Base-by-base conservation (phyloP, 495 filamentous ascomycete genomes). In the Platismatia glauca region DNA sequence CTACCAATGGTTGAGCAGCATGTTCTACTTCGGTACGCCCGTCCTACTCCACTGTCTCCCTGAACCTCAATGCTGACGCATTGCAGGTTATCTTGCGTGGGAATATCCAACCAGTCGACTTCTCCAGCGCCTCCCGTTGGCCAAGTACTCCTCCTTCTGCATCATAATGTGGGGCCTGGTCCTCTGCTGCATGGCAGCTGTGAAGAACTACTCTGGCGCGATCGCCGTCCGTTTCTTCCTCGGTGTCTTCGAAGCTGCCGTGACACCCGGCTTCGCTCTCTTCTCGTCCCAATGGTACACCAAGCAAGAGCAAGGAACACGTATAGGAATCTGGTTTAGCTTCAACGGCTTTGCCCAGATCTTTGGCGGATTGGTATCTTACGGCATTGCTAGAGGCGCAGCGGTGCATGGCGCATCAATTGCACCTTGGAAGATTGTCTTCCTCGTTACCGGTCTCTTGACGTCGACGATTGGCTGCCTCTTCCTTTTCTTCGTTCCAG, bases 221-320 rank as follows among this genome's bases (percentile, higher is more conserved):
- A 76, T 83, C 56, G 78, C 79, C 15, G 80, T 86, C 58, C 81
- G 84, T 15, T 79, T 84, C 60, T 79, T 87, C 69, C 76, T 84
- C 29, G 84, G 84, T 52, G 76, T 81, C 18, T 83, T 82, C 58
- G 84, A 87, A 70, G 79, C 83, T 1, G 80, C 82, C 3, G 83
- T 86, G 7, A 84, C 82, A 12, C 84, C 84, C 11, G 84, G 81
- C 1, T 86, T 87, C 66, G 83, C 82, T 1, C 73, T 86, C 11
- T 75, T 87, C 63, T 84, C 84, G 4, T 81, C 78, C n/a, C 78
- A 85, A 74, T 86, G 84, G 83, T 87, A 85, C 60, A 86, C 82
- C 7, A 79, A 81, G 64, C 63, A 71, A 64, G 84, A 87, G 70
- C 83, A 86, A 64, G 81, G 80, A 13, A 73, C 71, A 33, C 78